Percentiles rank a stretch among this genome's conserved stretches.
phyloP scores from a whole-genome alignment of 2,329 filamentous ascomycete species.

The Ceratocystis alfenasii region DNA sequence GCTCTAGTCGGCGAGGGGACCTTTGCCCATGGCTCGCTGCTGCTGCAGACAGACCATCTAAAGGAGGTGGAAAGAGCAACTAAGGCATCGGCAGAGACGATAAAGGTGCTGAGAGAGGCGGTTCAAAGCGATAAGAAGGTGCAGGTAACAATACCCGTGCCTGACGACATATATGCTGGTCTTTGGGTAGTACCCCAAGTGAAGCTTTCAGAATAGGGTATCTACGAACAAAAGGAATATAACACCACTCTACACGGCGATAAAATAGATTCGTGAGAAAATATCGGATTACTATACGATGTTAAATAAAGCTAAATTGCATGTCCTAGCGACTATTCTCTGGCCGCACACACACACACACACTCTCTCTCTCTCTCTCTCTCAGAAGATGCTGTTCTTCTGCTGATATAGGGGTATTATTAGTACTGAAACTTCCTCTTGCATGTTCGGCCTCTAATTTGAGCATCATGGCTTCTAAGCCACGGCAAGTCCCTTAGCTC shows the following conservation, averaged over 20 bases:
- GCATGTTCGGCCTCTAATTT: neutral
- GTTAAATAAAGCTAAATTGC: neutral
- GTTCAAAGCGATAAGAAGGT: slow-evolving; percentile 29
- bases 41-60: slow-evolving; percentile 11
- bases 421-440: neutral
- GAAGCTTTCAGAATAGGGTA: neutral
- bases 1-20: neutral
- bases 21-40: slow-evolving; percentile 15
- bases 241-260: neutral
- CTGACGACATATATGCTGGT: slow-evolving; percentile 13
- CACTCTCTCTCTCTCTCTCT: too few relatives aligned
- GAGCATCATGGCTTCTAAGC: neutral
- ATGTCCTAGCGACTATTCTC: neutral
- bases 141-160: slow-evolving; percentile 9
- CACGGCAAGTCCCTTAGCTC: neutral
- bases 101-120: slow-evolving; percentile 36
- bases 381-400: neutral
- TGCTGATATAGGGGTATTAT: neutral
- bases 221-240: neutral
- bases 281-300: neutral
- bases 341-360: neutral
- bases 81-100: neutral
- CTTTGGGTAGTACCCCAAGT: slow-evolving; percentile 19
- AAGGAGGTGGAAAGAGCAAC: neutral
- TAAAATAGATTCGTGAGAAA: slow-evolving; percentile 3